Evolutionary conservation across 2,329 filamentous ascomycete species (phyloP).

Genomic region (Fusarium proliferatum): DNA sequence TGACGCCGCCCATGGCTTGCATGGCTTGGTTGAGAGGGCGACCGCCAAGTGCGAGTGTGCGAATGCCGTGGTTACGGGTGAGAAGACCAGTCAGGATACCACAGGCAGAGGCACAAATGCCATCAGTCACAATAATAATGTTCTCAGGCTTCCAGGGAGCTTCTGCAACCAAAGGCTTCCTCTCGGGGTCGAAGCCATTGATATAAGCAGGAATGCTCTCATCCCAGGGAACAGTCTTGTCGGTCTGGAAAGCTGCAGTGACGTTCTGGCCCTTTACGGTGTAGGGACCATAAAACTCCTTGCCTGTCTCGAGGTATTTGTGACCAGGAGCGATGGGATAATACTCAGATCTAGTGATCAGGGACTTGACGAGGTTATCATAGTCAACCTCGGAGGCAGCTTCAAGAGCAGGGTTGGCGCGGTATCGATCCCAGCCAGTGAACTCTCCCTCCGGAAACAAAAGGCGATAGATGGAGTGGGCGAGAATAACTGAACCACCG

Average conservation of each 20-base stretch:
- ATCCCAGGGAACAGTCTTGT: slow-evolving; percentile 27
- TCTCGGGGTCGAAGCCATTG: slow-evolving; percentile 34
- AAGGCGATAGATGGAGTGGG: slow-evolving; percentile 35
- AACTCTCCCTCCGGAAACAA: slow-evolving; percentile 39
- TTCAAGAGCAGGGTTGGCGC: slow-evolving; percentile 38
- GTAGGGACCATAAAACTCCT: slow-evolving; percentile 41
- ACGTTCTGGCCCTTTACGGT: slow-evolving; percentile 35
- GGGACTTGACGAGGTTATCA: slow-evolving; percentile 13
- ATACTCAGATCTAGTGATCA: slow-evolving; percentile 20
- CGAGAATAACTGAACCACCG: slow-evolving; percentile 37
- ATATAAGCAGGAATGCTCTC: slow-evolving; percentile 22
- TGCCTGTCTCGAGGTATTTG: slow-evolving; percentile 30
- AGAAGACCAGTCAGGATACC: slow-evolving; percentile 43
- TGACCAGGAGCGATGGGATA: slow-evolving; percentile 26
- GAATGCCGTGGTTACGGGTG: slow-evolving; percentile 49
- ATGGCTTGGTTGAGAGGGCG: slow-evolving; percentile 65
- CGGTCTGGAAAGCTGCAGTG: slow-evolving; percentile 32
- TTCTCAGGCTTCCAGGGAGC: slow-evolving; percentile 41
- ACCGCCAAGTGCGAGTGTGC: slow-evolving; percentile 67
- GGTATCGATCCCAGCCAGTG: slow-evolving; percentile 32
- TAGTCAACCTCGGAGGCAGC: slow-evolving; percentile 33
- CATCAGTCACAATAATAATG: slow-evolving; percentile 41
- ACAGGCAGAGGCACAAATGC: slow-evolving; percentile 41
- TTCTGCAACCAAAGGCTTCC: slow-evolving; percentile 24
- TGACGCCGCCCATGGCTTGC: slow-evolving; percentile 74